Evolutionary conservation across 768 basidiomycete genomes (phyloP), one percentile per base, ranked within the genome.

Genomic region (Phaeotremella skinneri): DNA sequence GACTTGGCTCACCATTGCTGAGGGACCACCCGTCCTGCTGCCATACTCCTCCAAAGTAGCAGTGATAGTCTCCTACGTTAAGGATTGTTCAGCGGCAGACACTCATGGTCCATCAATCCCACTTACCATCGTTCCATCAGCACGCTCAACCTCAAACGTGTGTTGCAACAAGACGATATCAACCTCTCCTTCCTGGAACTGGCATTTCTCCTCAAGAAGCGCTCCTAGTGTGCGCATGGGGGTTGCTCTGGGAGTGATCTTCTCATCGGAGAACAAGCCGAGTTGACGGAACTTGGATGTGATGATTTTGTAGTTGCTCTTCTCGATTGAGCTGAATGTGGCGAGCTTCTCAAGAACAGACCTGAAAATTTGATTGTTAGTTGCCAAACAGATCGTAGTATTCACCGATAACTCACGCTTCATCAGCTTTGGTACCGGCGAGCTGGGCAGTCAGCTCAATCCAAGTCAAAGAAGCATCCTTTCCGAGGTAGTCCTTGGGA

Each of bases 111-210:
- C n/a, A 2, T 20, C 21, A 23, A 32, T 27, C 4, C 55, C 49
- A 67, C 83, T 52, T 60, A 86, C 87, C 79, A 83, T 80, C 49
- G 79, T 82, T 48, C 94, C 92, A 70, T 97, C 90, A 31, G 83
- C 81, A 84, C 88, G 89, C 74, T 92, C 86, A 34, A 98, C 86
- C 67, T 90, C 79, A 75, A 99, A 98, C 81, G 93, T 94, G 84
- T 99, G 94, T 79, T 97, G 94, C 54, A 99, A 85, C 86, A 98
- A 90, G 60, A 99, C 90, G 61, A 98, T 84, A 78, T 99, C 94
- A 11, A 90, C 87, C 79, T 98, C 92, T 63, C 90, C 90, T 48
- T 81, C 79, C 63, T 86, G 88, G 79, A 94, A 97, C 78, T 86
- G 84, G 90, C 97, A 96, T 75, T 94, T 83, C 60, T 81, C 84